A percentile compares a stretch with the other conserved stretches of the same genome.
These are phyloP conservation scores for Pythium apleroticum DNA, from an alignment of 352 stramenopile species.

Conservation along the genomic window DNA sequence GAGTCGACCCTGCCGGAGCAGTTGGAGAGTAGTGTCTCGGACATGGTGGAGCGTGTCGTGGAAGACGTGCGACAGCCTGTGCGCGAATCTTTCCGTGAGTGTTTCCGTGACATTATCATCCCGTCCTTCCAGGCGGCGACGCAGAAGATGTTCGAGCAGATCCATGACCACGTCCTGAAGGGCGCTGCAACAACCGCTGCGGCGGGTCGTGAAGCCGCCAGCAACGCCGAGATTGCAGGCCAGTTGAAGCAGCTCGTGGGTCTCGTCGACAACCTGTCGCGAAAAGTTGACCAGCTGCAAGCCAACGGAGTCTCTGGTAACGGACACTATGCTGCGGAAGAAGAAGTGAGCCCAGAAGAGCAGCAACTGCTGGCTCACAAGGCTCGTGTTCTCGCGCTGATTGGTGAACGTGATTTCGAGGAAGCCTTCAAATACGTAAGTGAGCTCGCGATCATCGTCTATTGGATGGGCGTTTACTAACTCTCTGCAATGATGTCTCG, in stretches of 20 bases:
- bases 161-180: slow-evolving; percentile 81
- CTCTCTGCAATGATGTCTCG: background rate
- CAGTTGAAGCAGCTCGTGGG: slow-evolving; percentile 70
- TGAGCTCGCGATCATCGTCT: background rate
- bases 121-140: slow-evolving; percentile 85
- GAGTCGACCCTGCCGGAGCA: slow-evolving; percentile 56
- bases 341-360: slow-evolving; percentile 38
- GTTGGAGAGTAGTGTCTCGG: slow-evolving; percentile 57
- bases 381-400: slow-evolving; percentile 42
- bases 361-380: slow-evolving; percentile 65
- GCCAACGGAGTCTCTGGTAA: slow-evolving; percentile 25
- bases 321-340: slow-evolving; percentile 22
- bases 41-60: slow-evolving; percentile 75
- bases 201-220: slow-evolving; percentile 50
- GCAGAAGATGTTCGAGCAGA: slow-evolving; percentile 90
- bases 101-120: slow-evolving; percentile 86
- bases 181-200: slow-evolving; percentile 43
- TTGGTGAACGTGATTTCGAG: slow-evolving; percentile 64
- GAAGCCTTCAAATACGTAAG: slow-evolving; percentile 76
- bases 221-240: slow-evolving; percentile 55
- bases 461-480: slow-evolving; percentile 1
- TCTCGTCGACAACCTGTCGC: slow-evolving; percentile 55
- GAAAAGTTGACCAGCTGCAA: slow-evolving; percentile 62
- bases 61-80: slow-evolving; percentile 80
- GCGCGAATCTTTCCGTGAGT: slow-evolving; percentile 83